Conservation (phyloP, 2,329 filamentous ascomycete genomes). For the Beauveria bassiana region DNA sequence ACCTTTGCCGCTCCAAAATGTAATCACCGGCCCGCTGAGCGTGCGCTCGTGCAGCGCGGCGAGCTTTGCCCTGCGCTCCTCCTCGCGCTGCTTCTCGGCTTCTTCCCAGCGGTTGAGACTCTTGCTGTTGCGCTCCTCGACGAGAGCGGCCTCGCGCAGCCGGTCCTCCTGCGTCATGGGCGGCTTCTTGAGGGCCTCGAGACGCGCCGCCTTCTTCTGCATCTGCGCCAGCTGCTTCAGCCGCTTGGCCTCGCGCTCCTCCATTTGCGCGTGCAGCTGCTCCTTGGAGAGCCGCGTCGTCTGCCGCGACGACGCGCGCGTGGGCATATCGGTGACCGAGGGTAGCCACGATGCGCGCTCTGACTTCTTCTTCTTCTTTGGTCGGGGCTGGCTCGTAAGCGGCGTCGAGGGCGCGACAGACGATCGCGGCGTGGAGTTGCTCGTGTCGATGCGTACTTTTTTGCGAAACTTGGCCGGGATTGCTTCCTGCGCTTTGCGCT, state of each 20-base stretch:
- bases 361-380: slow-evolving; percentile 55
- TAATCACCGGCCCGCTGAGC: slow-evolving; percentile 80
- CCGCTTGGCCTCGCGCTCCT: slow-evolving; percentile 62
- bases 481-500: slow-evolving; percentile 72
- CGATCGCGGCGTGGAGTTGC: slow-evolving; percentile 22
- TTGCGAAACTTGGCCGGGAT: slow-evolving; percentile 66
- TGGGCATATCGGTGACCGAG: slow-evolving; percentile 45
- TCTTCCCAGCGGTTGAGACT: slow-evolving; percentile 91
- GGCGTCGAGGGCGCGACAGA: slow-evolving; percentile 23
- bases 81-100: slow-evolving; percentile 80
- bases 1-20: slow-evolving; percentile 88
- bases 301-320: slow-evolving; percentile 48
- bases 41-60: slow-evolving; percentile 83
- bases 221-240: slow-evolving; percentile 62
- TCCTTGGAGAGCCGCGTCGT: slow-evolving; percentile 54
- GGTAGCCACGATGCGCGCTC: slow-evolving; percentile 53
- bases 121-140: slow-evolving; percentile 82
- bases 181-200: slow-evolving; percentile 68
- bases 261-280: slow-evolving; percentile 62
- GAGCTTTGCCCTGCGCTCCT: slow-evolving; percentile 73
- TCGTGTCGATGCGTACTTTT: slow-evolving; percentile 64
- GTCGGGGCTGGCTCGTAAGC: slow-evolving; percentile 34
- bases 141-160: slow-evolving; percentile 69
- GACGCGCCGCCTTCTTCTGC: slow-evolving; percentile 60
- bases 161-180: slow-evolving; percentile 83